Evolutionary conservation across 1,284 basidiomycete species (phyloP).

Genomic region (Marasmius fiardii): DNA sequence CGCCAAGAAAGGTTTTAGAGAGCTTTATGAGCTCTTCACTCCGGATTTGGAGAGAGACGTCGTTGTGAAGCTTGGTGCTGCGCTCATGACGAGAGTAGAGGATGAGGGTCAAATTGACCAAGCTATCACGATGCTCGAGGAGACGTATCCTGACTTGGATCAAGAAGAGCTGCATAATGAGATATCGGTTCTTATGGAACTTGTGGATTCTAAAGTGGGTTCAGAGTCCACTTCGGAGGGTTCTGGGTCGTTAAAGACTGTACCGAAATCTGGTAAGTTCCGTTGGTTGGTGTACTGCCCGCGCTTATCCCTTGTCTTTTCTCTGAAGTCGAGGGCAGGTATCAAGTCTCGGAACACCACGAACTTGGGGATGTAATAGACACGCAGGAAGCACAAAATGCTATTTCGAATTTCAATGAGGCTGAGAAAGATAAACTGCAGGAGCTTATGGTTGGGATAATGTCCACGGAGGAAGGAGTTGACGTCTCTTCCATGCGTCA

Average conservation of each 20-base stretch:
- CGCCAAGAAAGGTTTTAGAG: background rate
- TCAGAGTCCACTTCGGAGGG: background rate
- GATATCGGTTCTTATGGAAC: slow-evolving; percentile 18
- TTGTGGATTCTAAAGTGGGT: slow-evolving; percentile 11
- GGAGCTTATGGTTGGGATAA: slow-evolving; percentile 5
- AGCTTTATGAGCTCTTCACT: background rate
- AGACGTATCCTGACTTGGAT: slow-evolving; percentile 8
- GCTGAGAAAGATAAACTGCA: slow-evolving; percentile 2
- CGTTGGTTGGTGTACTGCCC: background rate
- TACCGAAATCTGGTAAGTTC: no score
- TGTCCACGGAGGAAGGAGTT: slow-evolving; percentile 2
- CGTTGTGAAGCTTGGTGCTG: background rate
- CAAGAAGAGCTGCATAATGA: slow-evolving; percentile 15
- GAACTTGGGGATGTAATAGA: slow-evolving; percentile 6
- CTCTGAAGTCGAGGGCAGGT: background rate
- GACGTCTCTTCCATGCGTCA: slow-evolving; percentile 5
- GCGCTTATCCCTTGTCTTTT: background rate
- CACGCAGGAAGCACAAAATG: slow-evolving; percentile 1
- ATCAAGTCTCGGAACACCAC: background rate
- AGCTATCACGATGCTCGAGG: background rate
- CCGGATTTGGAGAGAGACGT: background rate
- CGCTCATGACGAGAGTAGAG: background rate
- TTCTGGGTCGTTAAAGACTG: background rate
- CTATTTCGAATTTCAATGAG: background rate
- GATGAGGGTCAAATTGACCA: background rate